These are phyloP conservation scores for Pythium angustatum DNA, from an alignment of 352 stramenopile species.

Conservation along the genomic window DNA sequence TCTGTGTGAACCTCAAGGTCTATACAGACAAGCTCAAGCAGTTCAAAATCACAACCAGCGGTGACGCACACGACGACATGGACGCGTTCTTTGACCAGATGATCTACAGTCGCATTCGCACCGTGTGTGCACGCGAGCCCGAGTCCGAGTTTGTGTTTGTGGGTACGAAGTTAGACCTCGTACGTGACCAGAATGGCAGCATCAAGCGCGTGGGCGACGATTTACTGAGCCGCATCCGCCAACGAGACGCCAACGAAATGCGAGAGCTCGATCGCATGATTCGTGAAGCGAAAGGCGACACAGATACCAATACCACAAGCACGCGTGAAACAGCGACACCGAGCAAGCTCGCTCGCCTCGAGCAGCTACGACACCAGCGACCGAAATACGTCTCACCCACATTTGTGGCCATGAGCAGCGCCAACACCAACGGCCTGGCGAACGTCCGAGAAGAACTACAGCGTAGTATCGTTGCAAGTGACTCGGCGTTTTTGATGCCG, in stretches of 20 bases:
- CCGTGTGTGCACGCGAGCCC: constrained; percentile 11
- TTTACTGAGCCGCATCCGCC: background rate
- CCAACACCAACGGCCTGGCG: background rate
- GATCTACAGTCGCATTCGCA: constrained; percentile 10
- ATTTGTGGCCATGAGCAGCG: constrained; percentile 10
- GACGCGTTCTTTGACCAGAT: constrained; percentile 18
- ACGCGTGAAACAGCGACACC: background rate
- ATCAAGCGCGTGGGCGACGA: background rate
- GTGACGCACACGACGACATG: background rate
- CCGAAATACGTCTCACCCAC: background rate
- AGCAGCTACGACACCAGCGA: background rate
- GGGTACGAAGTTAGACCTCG: constrained; percentile 11
- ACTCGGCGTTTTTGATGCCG: constrained; percentile 13
- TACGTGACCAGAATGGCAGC: background rate
- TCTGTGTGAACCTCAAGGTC: constrained; percentile 16
- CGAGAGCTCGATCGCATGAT: background rate
- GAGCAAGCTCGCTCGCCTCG: background rate
- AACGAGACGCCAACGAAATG: background rate
- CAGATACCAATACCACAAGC: too few relatives aligned
- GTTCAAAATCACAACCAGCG: background rate
- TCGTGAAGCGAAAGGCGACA: too few relatives aligned
- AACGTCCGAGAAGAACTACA: background rate
- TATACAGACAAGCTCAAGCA: background rate
- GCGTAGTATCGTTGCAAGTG: background rate
- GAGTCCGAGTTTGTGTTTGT: constrained; percentile 23